phyloP scores from a whole-genome alignment of 2,329 filamentous ascomycete species.

The Lasiodiplodia sp. region DNA sequence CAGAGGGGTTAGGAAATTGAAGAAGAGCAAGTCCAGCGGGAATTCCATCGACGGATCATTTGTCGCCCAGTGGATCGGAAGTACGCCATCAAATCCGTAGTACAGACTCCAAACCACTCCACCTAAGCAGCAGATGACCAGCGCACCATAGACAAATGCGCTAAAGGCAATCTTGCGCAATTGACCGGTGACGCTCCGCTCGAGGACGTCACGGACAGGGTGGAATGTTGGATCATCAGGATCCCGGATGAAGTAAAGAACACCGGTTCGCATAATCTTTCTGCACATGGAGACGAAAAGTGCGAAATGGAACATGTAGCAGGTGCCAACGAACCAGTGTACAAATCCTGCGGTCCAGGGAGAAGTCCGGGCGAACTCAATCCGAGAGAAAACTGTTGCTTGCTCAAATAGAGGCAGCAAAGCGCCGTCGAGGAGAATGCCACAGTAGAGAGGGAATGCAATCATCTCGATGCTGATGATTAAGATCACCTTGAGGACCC shows the following conservation, averaged over 20 bases:
- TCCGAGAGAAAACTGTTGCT: slow-evolving; percentile 77
- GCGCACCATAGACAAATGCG: slow-evolving; percentile 89
- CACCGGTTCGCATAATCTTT: slow-evolving; percentile 94
- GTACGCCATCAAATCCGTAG: slow-evolving; percentile 70
- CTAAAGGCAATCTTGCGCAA: slow-evolving; percentile 96
- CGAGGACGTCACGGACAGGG: slow-evolving; percentile 93
- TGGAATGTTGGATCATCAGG: slow-evolving; percentile 98
- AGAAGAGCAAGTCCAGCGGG: slow-evolving; percentile 91
- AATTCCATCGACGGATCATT: slow-evolving; percentile 94
- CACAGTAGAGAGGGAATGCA: slow-evolving; percentile 94
- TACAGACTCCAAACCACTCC: slow-evolving; percentile 94
- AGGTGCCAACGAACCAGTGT: slow-evolving; percentile 98
- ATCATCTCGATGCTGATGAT: slow-evolving; percentile 99
- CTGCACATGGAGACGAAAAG: slow-evolving; percentile 99
- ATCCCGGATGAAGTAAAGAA: slow-evolving; percentile 97
- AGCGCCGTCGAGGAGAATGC: slow-evolving; percentile 85
- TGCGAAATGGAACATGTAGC: slow-evolving; percentile 99
- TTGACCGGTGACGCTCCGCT: slow-evolving; percentile 90
- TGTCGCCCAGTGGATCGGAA: slow-evolving; percentile 93
- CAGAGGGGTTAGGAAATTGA: slow-evolving; percentile 94
- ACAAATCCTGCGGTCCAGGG: slow-evolving; percentile 93
- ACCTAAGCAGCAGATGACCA: slow-evolving; percentile 91
- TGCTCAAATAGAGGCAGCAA: slow-evolving; percentile 87
- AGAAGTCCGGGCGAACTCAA: slow-evolving; percentile 78
- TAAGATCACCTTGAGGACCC: slow-evolving; percentile 95